Conservation (phyloP, 305 asterid species). For the Fraxinus angustifolia region DNA sequence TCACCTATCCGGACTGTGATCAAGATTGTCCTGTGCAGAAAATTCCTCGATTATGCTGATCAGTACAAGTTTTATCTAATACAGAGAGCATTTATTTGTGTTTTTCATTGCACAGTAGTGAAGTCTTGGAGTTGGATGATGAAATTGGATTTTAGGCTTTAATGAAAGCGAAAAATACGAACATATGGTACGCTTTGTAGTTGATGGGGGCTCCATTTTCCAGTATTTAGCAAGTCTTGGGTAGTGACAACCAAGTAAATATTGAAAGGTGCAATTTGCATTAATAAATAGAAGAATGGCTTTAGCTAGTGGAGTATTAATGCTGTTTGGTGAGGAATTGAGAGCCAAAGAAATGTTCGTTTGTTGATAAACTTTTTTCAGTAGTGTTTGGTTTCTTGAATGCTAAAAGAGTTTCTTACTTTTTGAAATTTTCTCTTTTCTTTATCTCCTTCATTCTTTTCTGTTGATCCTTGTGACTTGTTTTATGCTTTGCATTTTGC, state of each 20-base stretch:
- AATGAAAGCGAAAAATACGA: slow-evolving; percentile 6
- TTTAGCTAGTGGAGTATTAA: slow-evolving; percentile 27
- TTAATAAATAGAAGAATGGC: slow-evolving; percentile 8
- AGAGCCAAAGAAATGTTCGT: slow-evolving; percentile 18
- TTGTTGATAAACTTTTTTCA: slow-evolving; percentile 7
- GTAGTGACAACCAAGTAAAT: slow-evolving; percentile 19
- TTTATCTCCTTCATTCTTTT: slow-evolving; percentile 14
- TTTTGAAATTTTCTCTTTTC: neutral
- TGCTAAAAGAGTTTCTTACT: slow-evolving; percentile 11
- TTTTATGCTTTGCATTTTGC: slow-evolving; percentile 8
- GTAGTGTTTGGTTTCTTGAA: slow-evolving; percentile 23
- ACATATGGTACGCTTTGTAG: slow-evolving; percentile 16
- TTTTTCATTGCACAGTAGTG: neutral
- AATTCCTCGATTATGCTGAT: neutral
- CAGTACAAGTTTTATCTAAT: neutral
- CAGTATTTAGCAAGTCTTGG: too few species aligned
- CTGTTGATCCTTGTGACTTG: neutral
- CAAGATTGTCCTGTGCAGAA: slow-evolving; percentile 13
- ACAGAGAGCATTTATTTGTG: neutral
- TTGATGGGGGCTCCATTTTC: neutral
- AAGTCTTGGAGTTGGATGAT: neutral
- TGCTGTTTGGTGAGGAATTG: slow-evolving; percentile 13
- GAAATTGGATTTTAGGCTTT: neutral
- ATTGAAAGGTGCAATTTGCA: slow-evolving; percentile 14
- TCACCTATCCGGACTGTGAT: slow-evolving; percentile 19